A percentile compares a stretch with the other conserved stretches of the same genome.
Conservation (phyloP, 1,284 basidiomycete species). For the Ceratobasidium sp. region DNA sequence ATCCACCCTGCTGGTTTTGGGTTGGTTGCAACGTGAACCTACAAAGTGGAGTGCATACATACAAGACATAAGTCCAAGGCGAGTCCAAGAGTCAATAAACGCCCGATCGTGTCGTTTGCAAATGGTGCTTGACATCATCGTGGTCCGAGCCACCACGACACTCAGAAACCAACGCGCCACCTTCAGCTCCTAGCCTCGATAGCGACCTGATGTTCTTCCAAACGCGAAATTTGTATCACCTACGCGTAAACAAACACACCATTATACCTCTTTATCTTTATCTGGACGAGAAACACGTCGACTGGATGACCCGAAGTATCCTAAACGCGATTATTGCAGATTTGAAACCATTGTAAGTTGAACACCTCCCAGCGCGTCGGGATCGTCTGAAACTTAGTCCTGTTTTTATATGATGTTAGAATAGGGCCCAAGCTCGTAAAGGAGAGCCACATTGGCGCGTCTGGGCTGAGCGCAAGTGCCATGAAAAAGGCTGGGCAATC, state of each 20-base stretch:
- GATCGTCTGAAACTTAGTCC: background rate
- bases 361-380: background rate
- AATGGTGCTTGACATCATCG: constrained; percentile 8
- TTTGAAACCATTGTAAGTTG: constrained; percentile 48
- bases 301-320: constrained; percentile 50
- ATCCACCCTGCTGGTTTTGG: background rate
- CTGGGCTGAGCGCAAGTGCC: constrained; percentile 35
- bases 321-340: constrained; percentile 49
- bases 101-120: background rate
- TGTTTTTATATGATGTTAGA: constrained; percentile 17
- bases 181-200: background rate
- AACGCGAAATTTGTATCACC: constrained; percentile 49
- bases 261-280: constrained; percentile 51
- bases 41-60: background rate
- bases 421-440: constrained; percentile 50
- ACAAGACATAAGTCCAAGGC: background rate
- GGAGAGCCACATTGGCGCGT: constrained; percentile 42
- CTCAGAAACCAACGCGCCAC: background rate
- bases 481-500: constrained; percentile 49
- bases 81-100: background rate
- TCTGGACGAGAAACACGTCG: constrained; percentile 49
- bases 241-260: constrained; percentile 49
- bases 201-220: constrained; percentile 45
- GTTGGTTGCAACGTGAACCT: background rate
- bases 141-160: background rate